Evolutionary conservation across 148 eudicot genomes (phyloP).

Genomic region (Polygonum maritimum): DNA sequence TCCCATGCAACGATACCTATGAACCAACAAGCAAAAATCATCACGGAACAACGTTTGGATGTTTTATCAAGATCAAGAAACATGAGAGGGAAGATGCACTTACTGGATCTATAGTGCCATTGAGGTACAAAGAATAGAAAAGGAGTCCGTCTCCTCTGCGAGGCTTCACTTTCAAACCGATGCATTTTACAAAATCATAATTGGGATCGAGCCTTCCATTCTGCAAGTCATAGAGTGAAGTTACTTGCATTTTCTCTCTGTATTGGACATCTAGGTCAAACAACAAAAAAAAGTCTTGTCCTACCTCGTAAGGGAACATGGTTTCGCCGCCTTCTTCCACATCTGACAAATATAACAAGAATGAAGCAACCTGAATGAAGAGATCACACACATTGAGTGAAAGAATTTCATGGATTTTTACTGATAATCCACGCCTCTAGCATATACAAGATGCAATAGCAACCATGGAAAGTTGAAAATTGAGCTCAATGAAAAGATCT

Average conservation of each 20-base stretch:
- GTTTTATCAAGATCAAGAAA: not conserved
- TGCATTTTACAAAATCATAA: constrained; percentile 63
- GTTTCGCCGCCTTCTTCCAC: constrained; percentile 97
- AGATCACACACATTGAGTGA: constrained; percentile 7
- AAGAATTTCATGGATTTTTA: not conserved
- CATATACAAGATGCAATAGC: not conserved
- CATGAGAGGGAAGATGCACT: constrained; percentile 23
- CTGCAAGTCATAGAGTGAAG: constrained; percentile 28
- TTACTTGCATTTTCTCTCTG: not conserved
- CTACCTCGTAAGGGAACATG: constrained; percentile 88
- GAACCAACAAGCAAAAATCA: not conserved
- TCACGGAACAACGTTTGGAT: not conserved
- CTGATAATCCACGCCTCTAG: not conserved
- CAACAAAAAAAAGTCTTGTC: not conserved
- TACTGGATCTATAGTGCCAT: constrained; percentile 85
- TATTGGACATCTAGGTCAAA: not conserved
- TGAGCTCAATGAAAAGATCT: not conserved
- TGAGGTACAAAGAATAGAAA: constrained; percentile 66
- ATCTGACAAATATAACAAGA: constrained; percentile 76
- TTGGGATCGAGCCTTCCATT: constrained; percentile 42
- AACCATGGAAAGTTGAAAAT: not conserved
- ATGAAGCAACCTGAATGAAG: constrained; percentile 71
- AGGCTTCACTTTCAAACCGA: constrained; percentile 80
- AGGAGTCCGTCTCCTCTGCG: constrained; percentile 75
- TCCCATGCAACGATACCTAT: constrained; percentile 79